These are phyloP conservation scores for Silene noctiflora DNA, from an alignment of 179 eudicot species.

Conservation along the genomic window DNA sequence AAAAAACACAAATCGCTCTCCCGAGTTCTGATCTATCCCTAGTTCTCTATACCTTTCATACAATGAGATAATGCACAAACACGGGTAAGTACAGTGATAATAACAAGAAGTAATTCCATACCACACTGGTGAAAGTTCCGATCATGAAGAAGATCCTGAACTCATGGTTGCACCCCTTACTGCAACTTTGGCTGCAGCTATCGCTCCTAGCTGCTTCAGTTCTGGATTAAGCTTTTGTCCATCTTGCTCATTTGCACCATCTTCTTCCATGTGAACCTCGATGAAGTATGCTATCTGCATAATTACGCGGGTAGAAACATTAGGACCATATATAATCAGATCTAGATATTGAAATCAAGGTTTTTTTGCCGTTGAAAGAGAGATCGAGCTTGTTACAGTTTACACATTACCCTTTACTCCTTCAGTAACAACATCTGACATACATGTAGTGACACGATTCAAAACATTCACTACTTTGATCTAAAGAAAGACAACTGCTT, in stretches of 20 bases:
- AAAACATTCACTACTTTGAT: too few species aligned
- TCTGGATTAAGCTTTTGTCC: constrained; percentile 44
- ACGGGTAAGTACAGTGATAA: neutral
- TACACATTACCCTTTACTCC: too few species aligned
- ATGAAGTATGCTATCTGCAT: constrained; percentile 69
- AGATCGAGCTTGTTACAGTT: neutral
- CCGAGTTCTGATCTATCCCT: neutral
- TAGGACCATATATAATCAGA: neutral
- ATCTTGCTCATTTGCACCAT: constrained; percentile 27
- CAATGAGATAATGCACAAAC: neutral
- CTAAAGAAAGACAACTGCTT: too few species aligned
- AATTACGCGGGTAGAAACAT: neutral
- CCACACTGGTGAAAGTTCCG: constrained; percentile 6
- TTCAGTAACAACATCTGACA: neutral
- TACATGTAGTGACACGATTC: too few species aligned
- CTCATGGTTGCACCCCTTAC: constrained; percentile 65
- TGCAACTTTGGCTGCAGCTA: constrained; percentile 76
- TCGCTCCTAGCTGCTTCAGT: constrained; percentile 56
- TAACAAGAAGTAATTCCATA: neutral
- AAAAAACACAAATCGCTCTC: neutral
- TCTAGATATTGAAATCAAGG: neutral
- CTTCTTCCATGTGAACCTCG: constrained; percentile 61
- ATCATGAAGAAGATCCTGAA: constrained; percentile 45
- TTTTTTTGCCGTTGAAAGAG: too few species aligned
- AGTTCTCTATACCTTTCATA: constrained; percentile 14